Evolutionary conservation across 257 asterid species (phyloP).

Genomic region (Thymus quinquecostatus): DNA sequence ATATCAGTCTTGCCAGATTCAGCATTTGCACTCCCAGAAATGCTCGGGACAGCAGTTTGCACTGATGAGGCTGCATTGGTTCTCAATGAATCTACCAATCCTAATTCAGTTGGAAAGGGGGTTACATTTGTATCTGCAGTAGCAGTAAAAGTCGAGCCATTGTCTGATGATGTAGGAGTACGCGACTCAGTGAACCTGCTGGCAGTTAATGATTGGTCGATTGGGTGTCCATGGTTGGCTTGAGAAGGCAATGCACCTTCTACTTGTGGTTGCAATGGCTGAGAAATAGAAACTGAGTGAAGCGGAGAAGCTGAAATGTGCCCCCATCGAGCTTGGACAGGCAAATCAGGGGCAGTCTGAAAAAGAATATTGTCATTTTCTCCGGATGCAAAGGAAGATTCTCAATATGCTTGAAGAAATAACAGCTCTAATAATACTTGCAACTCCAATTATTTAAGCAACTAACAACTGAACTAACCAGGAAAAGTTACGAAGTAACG

Average conservation of each 20-base stretch:
- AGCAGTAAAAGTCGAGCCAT: conserved; percentile 42
- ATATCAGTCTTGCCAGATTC: conserved; percentile 46
- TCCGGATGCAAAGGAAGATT: background rate
- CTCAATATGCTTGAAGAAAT: conserved; percentile 19
- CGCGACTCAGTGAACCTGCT: conserved; percentile 61
- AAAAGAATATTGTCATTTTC: conserved; percentile 14
- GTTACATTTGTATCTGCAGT: conserved; percentile 45
- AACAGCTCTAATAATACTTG: conserved; percentile 5
- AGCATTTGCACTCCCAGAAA: conserved; percentile 41
- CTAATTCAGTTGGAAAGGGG: conserved; percentile 56
- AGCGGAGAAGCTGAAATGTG: conserved; percentile 69
- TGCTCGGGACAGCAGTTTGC: conserved; percentile 42
- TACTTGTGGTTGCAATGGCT: conserved; percentile 67
- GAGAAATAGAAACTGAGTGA: conserved; percentile 63
- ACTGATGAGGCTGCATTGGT: conserved; percentile 47
- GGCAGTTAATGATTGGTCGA: conserved; percentile 55
- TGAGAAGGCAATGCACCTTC: conserved; percentile 62
- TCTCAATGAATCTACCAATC: conserved; percentile 52
- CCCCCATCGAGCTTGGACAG: conserved; percentile 84
- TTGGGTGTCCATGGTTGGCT: conserved; percentile 51
- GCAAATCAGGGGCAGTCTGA: conserved; percentile 74
- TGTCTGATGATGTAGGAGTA: conserved; percentile 53
- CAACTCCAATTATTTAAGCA: conserved; percentile 9
- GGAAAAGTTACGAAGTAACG: background rate
- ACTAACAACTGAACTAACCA: background rate